Evolutionary conservation across 352 stramenopile genomes (phyloP), one percentile per base, ranked within the genome.

Genomic region (Phytophthora uliginosa): DNA sequence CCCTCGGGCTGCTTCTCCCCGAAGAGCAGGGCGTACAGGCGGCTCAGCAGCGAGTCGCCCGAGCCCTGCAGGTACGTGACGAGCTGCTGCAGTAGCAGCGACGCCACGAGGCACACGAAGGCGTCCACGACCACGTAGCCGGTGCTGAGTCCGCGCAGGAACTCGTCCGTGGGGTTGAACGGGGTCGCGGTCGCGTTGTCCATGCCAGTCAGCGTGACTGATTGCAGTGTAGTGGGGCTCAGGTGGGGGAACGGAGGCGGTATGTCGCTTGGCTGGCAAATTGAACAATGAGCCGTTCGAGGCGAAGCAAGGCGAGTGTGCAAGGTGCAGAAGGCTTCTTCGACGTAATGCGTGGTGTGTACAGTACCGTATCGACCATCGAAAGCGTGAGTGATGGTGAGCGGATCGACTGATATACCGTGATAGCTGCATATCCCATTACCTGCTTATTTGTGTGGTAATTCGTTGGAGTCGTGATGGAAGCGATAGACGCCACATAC

Each of bases 61-160:
- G 69, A 74, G 18, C 33, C 52, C 36, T 79, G 63, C 13, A 83
- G 48, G 20, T 40, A 64, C n/a, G 74, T 74, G 48, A 73, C 67
- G 36, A 75, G 40, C 33, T 78, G 59, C 38, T 84, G 70, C 10
- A 85, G 48, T 18, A 78, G 50, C 13, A 81, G 51, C 33, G 82
- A 76, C 18, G 84, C 73, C 42, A 85, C 58, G 24, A 87, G 52
- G 42, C 83, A 88, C 40, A 91, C 51, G 34, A 86, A 66, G 40
- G 73, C 65, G 65, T 91, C 84, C 4, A 86, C 18, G 9, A 85
- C 58, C 36, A 86, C 53, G 62, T 83, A 71, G 28, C 72, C 71
- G n/a, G 81, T 86, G 63, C 69, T 69, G 42, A 89, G 26, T 45
- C 42, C 63, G 53, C 71, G 64, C 63, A 88, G 76, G 50, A 84